Evolutionary conservation across 177 flowering plant genomes (phyloP), one percentile per base, ranked within the genome.

Genomic region (Viscum album): DNA sequence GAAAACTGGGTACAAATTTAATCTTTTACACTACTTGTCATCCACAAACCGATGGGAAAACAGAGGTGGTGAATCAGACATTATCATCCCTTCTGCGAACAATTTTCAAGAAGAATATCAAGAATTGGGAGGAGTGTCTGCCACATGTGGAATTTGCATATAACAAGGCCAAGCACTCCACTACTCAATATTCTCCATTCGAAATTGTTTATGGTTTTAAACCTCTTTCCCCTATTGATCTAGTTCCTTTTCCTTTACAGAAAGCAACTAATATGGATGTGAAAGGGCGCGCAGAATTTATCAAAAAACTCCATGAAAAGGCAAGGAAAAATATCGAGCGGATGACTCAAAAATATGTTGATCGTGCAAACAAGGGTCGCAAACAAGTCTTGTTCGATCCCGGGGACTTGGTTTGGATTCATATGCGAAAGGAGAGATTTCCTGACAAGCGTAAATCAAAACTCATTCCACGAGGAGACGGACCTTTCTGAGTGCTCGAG

Each of bases 21-120:
- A 17, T 5, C 21, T 12, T 31, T 3, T 31, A 7, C 24, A 31
- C 32, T 26, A 61, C 64, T 24, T 5, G 34, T 4, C 64, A 61
- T 26, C 64, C 64, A 12, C 33, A 61, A 31, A 61, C 64, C 17
- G 32, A 61, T 61, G 64, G 64, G 15, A 32, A 61, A 61, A 61
- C 64, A 10, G 35, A 61, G 32, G 64, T 61, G 28, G 32, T 30
- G 10, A 59, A 59, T 30, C 4, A 5, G 10, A 61, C 32, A 8
- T 26, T 61, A 10, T n/a, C n/a, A n/a, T n/a, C n/a, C n/a, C n/a
- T n/a, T n/a, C n/a, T n/a, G n/a, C n/a, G n/a, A n/a, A n/a, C n/a
- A n/a, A n/a, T n/a, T n/a, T n/a, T n/a, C n/a, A n/a, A n/a, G n/a
- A n/a, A n/a, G n/a, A n/a, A n/a, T n/a, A n/a, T n/a, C n/a, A n/a